These are phyloP conservation scores for Talaromyces sp. DNA, from an alignment of 2,329 filamentous ascomycete species.

Conservation along the genomic window DNA sequence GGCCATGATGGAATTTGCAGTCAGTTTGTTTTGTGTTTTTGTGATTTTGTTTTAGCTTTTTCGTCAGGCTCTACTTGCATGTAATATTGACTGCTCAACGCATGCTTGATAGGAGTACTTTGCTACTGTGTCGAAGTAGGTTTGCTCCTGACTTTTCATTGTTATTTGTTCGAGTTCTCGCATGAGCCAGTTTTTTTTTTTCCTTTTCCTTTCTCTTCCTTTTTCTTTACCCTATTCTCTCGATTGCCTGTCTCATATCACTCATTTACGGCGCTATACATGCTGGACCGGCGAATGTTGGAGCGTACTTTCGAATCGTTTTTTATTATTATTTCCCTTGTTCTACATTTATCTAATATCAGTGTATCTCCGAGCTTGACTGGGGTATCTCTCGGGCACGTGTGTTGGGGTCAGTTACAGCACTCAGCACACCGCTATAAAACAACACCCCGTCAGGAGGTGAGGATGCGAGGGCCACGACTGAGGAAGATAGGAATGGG, in stretches of 20 bases:
- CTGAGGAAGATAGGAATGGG: neutral
- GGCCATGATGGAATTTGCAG: conserved; percentile 13
- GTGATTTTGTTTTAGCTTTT: conserved; percentile 1
- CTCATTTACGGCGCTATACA: conserved; percentile 12
- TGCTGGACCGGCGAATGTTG: conserved; percentile 12
- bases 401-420: neutral
- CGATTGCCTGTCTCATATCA: conserved; percentile 10
- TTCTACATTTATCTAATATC: conserved; percentile 1
- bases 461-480: neutral
- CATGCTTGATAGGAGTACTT: neutral
- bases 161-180: neutral
- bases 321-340: neutral
- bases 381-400: neutral
- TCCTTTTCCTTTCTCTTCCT: neutral
- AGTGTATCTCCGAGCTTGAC: neutral
- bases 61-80: neutral
- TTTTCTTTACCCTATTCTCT: neutral
- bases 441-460: neutral
- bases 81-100: neutral
- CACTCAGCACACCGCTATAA: neutral
- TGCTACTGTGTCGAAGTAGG: neutral
- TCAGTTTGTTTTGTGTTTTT: conserved; percentile 4
- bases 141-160: neutral
- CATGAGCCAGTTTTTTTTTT: neutral
- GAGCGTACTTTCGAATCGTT: conserved; percentile 6